Base-by-base conservation (phyloP, 2,329 filamentous ascomycete species). In the Aspergillus udagawae region DNA sequence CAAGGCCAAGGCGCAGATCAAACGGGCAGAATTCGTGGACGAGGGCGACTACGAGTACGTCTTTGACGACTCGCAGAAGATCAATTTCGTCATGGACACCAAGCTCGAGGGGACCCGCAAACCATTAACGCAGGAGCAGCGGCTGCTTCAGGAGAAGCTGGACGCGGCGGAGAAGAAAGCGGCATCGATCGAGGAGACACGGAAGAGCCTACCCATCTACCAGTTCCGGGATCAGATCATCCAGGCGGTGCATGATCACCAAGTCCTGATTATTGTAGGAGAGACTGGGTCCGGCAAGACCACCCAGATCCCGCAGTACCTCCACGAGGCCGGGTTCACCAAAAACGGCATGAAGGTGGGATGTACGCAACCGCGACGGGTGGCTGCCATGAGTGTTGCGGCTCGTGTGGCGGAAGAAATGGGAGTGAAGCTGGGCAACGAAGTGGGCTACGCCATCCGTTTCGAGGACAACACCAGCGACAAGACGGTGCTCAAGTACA, bases 351-450 rank as follows among this genome's bases (percentile, higher is more conserved):
- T 89, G 74, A 96, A 93, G 72, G 85, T 99, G 10, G 93, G 90
- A 4, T 96, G 92, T 68, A 99, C 94, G 0, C 94, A 99, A 64
- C 94, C 94, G 4, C 87, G 94, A 65, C 86, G 94, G 79, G 94
- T 99, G 10, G 94, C 94, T 3, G 94, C 94, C 29, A 97, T 97
- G 93, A 94, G 89, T 68, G 93, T 97, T 21, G 93, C 94, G n/a
- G 86, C 91, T 48, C 91, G 94, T 81, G 94, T 99, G 2, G 91
- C 93, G 0, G 92, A 97, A 55, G 94, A 99, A 71, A 90, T 96
- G 78, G 92, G 90, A 0, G 88, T 91, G 58, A 92, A 93, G 71
- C 78, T 97, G 10, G 94, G 94, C 0, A 89, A 91, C 60, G 91
- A 97, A 69, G 93, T 97, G 27, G 94, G 94, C 17, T 99, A 97